These are phyloP conservation scores for Phylloporus arenicola DNA, from an alignment of 768 basidiomycete genomes.

Conservation along the genomic window DNA sequence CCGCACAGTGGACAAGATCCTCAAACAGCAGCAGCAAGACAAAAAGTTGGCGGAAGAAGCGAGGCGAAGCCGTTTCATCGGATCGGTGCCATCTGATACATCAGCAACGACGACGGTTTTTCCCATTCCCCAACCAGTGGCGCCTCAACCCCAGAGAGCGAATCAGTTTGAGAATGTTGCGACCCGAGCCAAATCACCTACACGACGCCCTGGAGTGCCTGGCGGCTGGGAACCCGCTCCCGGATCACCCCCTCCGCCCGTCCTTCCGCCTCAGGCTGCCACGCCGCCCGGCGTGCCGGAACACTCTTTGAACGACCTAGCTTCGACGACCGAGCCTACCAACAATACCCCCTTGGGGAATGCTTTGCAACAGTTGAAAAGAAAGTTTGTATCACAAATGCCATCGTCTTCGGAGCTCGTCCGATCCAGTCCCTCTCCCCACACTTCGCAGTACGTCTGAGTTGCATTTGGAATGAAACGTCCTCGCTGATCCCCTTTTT, in stretches of 20 bases:
- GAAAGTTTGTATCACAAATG: conserved; percentile 22
- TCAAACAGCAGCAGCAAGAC: conserved; percentile 76
- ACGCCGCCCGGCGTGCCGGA: conserved; percentile 6
- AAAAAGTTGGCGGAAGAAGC: conserved; percentile 49
- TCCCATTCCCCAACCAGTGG: conserved; percentile 8
- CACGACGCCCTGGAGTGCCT: conserved; percentile 13
- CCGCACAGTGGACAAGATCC: conserved; percentile 75
- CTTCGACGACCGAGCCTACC: conserved; percentile 1
- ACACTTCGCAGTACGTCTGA: conserved; percentile 15
- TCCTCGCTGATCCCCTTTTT: background rate
- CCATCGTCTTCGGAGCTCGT: conserved; percentile 16
- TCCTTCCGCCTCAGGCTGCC: background rate
- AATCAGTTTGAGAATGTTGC: conserved; percentile 1
- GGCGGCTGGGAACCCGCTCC: conserved; percentile 21
- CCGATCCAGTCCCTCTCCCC: conserved; percentile 12
- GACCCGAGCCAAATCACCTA: conserved; percentile 17
- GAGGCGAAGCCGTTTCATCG: conserved; percentile 21
- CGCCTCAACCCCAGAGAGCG: conserved; percentile 10
- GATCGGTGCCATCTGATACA: conserved; percentile 11
- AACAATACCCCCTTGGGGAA: conserved; percentile 7
- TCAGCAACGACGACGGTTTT: background rate
- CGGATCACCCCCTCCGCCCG: conserved; percentile 8
- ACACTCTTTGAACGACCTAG: conserved; percentile 3
- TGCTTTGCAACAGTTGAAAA: conserved; percentile 24
- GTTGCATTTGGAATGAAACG: background rate